Evolutionary conservation across 164 flowering plant genomes (phyloP).

Genomic region (Protea cynaroides): DNA sequence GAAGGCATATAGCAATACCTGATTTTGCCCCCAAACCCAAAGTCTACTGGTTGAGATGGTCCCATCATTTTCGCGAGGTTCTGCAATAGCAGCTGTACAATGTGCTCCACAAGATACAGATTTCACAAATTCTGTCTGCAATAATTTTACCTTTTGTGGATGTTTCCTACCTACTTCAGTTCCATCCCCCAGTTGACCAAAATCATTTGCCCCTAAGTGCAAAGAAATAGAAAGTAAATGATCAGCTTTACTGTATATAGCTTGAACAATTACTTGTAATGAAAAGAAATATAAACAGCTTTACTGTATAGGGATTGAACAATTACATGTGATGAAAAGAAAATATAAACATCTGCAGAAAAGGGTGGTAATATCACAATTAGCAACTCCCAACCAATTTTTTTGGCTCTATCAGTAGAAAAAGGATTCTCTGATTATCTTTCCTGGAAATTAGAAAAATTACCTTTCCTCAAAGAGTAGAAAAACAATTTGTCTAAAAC

Average conservation of each 20-base stretch:
- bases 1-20: conserved; percentile 36
- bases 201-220: conserved; percentile 79
- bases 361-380: no score
- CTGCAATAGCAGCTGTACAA: conserved; percentile 93
- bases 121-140: conserved; percentile 78
- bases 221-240: neutral
- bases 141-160: conserved; percentile 69
- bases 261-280: neutral
- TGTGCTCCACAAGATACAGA: conserved; percentile 95
- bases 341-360: no score
- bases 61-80: conserved; percentile 87
- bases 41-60: conserved; percentile 58
- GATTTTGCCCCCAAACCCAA: conserved; percentile 99
- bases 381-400: no score
- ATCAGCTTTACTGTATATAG: neutral
- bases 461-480: no score
- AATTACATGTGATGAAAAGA: no score
- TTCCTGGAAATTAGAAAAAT: no score
- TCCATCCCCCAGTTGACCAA: conserved; percentile 98
- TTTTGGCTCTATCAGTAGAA: no score
- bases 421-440: no score
- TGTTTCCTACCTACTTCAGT: conserved; percentile 69
- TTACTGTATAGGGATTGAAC: neutral
- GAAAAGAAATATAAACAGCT: no score
- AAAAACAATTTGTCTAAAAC: no score